Base-by-base conservation (phyloP, 1,284 basidiomycete species). In the Fereydounia khargensis region DNA sequence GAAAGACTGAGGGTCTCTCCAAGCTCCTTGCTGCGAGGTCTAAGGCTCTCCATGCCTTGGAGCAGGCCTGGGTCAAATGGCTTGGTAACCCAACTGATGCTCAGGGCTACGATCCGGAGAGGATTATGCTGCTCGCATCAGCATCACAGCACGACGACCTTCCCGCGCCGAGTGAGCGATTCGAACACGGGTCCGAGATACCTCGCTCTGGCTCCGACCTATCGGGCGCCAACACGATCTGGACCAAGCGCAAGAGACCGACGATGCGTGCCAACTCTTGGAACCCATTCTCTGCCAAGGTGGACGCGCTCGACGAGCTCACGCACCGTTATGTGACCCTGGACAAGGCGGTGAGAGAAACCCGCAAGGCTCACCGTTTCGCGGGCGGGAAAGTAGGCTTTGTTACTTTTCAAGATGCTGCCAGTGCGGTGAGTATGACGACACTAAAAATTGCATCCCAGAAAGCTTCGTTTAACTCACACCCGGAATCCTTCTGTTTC, bases 351-450 rank as follows among this genome's bases (percentile, higher is more conserved):
- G 71, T 69, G 3, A 43, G 50, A n/a, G 41, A 41, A 13, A 27
- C 54, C 6, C 50, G 65, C 27, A 51, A 52, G 16, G 32, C 43
- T 1, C 34, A 35, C 16, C 42, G 42, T 2, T 70, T 79, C 30
- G 72, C 71, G 46, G 75, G 68, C 86, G n/a, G 84, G 82, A 73
- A 86, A 47, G 83, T 85, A 7, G 94, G 91, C 0, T 98, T 96
- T 72, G 89, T 97, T n/a, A 97, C 94, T 0, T 96, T 98, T 65
- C 88, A 94, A 76, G 88, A 89, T 70, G 91, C 92, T 82, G 88
- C 88, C 2, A 86, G 86, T 66, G 89, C 91, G n/a, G n/a, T n/a
- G n/a, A n/a, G n/a, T n/a, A n/a, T n/a, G n/a, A n/a, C n/a, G n/a
- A n/a, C n/a, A n/a, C n/a, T n/a, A n/a, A n/a, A n/a, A n/a, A n/a